These are phyloP conservation scores for Hirsutella rhossiliensis DNA, from an alignment of 2,329 filamentous ascomycete genomes.

Conservation along the genomic window DNA sequence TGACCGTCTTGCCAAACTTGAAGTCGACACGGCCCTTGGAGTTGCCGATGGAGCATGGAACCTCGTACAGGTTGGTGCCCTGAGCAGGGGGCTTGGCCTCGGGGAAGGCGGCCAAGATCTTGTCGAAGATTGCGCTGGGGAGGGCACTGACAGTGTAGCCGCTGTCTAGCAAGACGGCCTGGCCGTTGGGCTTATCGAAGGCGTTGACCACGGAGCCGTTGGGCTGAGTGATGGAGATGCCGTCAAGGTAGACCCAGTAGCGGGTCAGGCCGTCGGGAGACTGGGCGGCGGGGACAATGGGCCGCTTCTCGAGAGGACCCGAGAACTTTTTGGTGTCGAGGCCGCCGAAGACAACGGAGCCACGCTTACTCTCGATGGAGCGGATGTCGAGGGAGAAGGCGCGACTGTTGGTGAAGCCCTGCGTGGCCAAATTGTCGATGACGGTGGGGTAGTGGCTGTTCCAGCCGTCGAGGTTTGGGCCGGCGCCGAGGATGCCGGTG, in stretches of 20 bases:
- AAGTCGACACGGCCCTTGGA: conserved; percentile 32
- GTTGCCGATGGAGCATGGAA: conserved; percentile 27
- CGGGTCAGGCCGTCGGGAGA: conserved; percentile 21
- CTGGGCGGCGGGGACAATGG: conserved; percentile 34
- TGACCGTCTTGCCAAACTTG: conserved; percentile 29
- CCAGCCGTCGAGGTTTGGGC: conserved; percentile 21
- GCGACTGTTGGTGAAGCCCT: conserved; percentile 24
- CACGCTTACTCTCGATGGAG: conserved; percentile 16
- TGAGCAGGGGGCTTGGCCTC: conserved; percentile 2
- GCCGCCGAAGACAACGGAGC: conserved; percentile 38
- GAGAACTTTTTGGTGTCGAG: conserved; percentile 43
- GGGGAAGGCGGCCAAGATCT: conserved; percentile 29
- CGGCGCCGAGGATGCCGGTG: conserved; percentile 23
- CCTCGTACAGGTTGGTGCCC: conserved; percentile 30
- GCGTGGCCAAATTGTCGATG: conserved; percentile 20
- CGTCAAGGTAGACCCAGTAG: conserved; percentile 30
- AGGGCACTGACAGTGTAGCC: conserved; percentile 58
- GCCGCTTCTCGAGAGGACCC: conserved; percentile 40
- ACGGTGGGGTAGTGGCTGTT: conserved; percentile 19
- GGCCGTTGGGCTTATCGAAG: conserved; percentile 23
- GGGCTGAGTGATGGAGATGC: conserved; percentile 19
- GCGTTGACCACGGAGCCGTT: conserved; percentile 28
- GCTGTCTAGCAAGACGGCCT: conserved; percentile 48
- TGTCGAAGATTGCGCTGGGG: conserved; percentile 39
- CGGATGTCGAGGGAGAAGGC: conserved; percentile 23